Base-by-base conservation (phyloP, 2,329 filamentous ascomycete species). In the Colletotrichum higginsianum region DNA sequence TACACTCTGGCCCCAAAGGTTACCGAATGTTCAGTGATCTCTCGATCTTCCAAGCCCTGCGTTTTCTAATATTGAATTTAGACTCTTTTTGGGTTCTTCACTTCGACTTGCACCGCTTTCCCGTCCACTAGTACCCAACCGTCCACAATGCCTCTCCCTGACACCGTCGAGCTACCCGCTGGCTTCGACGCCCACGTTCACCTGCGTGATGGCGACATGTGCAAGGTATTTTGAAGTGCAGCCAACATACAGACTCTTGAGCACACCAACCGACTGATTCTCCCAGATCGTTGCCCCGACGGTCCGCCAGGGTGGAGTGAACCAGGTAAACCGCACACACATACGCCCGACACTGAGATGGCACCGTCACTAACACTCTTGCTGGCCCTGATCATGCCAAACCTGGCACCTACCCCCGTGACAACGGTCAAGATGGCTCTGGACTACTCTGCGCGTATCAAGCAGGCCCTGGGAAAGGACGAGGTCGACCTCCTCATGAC, bases 151-250 rank as follows among this genome's bases (percentile, higher is more conserved):
- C 67, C 67, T 71, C 67, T 72, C 15, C 55, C 75, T 13, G 57
- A 47, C 26, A 71, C 67, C 49, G 55, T 87, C 53, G 86, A 90
- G 83, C 85, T 93, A 76, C 89, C 90, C 61, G 86, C 91, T 26
- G 85, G 90, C 73, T 91, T 91, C 63, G 91, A 93, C 80, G 89
- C 92, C 82, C 90, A 92, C 76, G 92, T 94, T 76, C 92, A 94
- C 80, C 84, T 94, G 75, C 89, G 92, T 40, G 89, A 94, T 80
- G 92, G 88, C 23, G 84, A 87, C 70, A 88, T 91, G 85, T 90
- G 92, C 87, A 84, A 72, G 64, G 68, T 71, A 40, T 26, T 42
- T 58, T 9, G 12, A n/a, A 7, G n/a, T 21, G 13, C 4, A 40
- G 16, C 13, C 21, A 13, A 13, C 3, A n/a, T n/a, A 9, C 1